Percentiles rank a stretch among this genome's conserved stretches.
phyloP scores from a whole-genome alignment of 73 alveolate species.

The Tetrahymena malaccensis region DNA sequence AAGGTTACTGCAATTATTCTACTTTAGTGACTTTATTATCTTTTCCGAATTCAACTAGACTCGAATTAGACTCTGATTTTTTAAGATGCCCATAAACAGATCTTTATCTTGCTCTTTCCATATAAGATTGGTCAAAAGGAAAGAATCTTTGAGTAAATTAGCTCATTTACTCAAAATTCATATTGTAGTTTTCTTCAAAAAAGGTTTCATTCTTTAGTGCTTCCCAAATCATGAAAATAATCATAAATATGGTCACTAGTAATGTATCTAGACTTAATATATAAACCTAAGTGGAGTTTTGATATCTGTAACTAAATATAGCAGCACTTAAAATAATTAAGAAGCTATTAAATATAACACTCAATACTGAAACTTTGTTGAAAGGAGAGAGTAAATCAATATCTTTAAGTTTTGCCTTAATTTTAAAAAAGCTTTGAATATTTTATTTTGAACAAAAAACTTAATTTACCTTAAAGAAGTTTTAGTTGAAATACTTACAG shows the following conservation, averaged over 20 bases:
- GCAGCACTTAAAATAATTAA: background rate
- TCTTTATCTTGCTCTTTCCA: background rate
- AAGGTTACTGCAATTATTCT: background rate
- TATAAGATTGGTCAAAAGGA: background rate
- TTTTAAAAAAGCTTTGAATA: background rate
- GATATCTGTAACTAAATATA: background rate
- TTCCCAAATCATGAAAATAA: background rate
- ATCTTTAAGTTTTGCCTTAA: background rate
- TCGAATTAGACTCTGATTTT: background rate
- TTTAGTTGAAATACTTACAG: background rate
- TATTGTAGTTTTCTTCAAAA: background rate
- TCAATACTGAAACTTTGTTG: background rate
- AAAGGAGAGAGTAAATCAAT: background rate
- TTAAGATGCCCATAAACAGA: background rate
- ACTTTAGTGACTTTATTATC: background rate
- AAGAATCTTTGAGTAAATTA: background rate
- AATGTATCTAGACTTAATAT: background rate
- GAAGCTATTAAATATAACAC: background rate
- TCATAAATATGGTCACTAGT: background rate
- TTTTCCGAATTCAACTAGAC: background rate
- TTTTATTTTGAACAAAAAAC: background rate
- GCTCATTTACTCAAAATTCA: background rate
- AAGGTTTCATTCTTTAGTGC: background rate
- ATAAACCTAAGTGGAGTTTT: background rate
- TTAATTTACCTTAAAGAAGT: background rate